These are phyloP conservation scores for Fistulina hepatica DNA, from an alignment of 1,284 basidiomycete genomes.

Conservation along the genomic window DNA sequence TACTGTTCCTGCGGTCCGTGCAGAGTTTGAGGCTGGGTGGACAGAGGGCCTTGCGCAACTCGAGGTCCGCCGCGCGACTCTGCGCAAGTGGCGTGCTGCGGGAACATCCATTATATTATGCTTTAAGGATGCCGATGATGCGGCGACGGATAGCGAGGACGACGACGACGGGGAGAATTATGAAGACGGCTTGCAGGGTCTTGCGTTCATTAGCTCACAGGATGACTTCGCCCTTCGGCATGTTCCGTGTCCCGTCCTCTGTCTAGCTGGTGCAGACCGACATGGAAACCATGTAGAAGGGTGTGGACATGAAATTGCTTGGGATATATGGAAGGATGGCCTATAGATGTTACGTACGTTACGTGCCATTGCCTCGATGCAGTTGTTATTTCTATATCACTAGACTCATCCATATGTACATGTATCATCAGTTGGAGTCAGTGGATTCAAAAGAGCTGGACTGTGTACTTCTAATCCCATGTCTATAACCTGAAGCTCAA, in stretches of 20 bases:
- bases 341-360: too few species aligned
- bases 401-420: too few species aligned
- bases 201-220: constrained; percentile 30
- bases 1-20: constrained; percentile 25
- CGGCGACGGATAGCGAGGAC: constrained; percentile 30
- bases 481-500: too few species aligned
- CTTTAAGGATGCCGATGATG: constrained; percentile 36
- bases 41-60: constrained; percentile 40
- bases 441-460: too few species aligned
- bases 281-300: constrained; percentile 22
- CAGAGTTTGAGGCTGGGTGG: constrained; percentile 52
- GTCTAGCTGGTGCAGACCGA: constrained; percentile 31
- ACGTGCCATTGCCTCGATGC: too few species aligned
- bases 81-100: too few species aligned
- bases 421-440: too few species aligned
- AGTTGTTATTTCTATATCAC: not conserved
- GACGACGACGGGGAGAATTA: constrained; percentile 18
- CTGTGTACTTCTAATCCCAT: too few species aligned
- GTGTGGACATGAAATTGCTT: constrained; percentile 29
- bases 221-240: constrained; percentile 25
- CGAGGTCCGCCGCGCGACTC: constrained; percentile 28
- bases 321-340: constrained; percentile 21
- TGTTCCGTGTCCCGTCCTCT: constrained; percentile 31
- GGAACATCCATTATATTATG: too few species aligned
- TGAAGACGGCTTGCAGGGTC: constrained; percentile 35